Base-by-base conservation (phyloP, 805 yeast genomes). In the Lipomyces chichibuensis region DNA sequence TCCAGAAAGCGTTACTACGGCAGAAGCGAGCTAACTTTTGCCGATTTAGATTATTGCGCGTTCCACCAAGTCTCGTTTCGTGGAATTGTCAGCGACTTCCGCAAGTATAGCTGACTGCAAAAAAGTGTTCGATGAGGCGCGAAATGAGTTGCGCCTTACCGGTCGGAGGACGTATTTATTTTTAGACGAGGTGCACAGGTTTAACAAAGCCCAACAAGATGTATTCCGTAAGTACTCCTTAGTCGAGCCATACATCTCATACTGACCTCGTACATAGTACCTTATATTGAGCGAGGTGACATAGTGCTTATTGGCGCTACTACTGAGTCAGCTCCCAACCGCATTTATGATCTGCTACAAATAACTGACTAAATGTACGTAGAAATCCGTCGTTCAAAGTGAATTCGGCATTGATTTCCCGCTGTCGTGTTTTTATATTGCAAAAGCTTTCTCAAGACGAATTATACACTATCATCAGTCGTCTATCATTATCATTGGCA, bases 291-390 rank as follows among this genome's bases (percentile, higher is more conserved):
- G 76, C 80, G 85, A 35, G 98, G 98, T 2, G 86, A 86, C 62
- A 86, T 93, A 56, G 86, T 87, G 0, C 82, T 95, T 55, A 87
- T 94, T 61, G 99, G 99, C 4, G 98, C 98, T n/a, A 95, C 99
- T 0, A 93, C 98, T 0, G 99, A 95, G 75, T 52, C n/a, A 25
- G 55, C 33, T 29, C 23, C 20, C 49, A 6, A 2, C 23, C 9
- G 65, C 54, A 52, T 69, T 63, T 17, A 49, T 11, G 13, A n/a
- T 23, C 57, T 53, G 57, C 20, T 32, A 14, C 35, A 53, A 14
- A 20, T 20, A 23, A 23, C 51, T 33, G 25, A 57, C 62, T n/a
- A 4, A 54, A 52, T 29, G 33, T 20, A 13, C 9, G 11, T 29
- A 52, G 55, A 14, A 95, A 95, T 75, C 97, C 98, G 3, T 87